Conservation (phyloP, 164 flowering plant species). For the Saururus chinensis region DNA sequence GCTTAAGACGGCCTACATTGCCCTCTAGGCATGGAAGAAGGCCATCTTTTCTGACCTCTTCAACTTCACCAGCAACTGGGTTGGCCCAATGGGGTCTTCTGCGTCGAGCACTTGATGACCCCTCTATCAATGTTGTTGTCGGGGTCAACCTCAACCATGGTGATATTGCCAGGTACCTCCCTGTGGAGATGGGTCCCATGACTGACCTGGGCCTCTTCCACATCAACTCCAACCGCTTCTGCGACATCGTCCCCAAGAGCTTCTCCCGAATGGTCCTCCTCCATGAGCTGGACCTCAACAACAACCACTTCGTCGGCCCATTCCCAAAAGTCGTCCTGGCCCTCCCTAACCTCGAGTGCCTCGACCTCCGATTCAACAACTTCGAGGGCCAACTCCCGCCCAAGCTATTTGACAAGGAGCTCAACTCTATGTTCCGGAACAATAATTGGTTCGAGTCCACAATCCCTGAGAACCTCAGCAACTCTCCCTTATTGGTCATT, state of each 20-base stretch:
- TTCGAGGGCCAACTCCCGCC: no score
- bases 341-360: conserved; percentile 37
- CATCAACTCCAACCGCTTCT: no score
- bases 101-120: conserved; percentile 49
- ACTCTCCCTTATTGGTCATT: no score
- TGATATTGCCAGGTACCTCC: conserved; percentile 72
- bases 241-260: no score
- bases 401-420: no score
- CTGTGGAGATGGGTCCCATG: conserved; percentile 57
- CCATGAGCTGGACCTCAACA: no score
- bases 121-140: conserved; percentile 41
- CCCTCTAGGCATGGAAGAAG: conserved; percentile 57
- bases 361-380: conserved; percentile 60
- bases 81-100: conserved; percentile 54
- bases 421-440: no score
- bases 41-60: conserved; percentile 64
- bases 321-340: conserved; percentile 50
- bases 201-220: conserved; percentile 62
- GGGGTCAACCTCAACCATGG: conserved; percentile 63
- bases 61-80: conserved; percentile 53
- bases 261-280: no score
- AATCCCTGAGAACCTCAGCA: no score
- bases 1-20: conserved; percentile 47
- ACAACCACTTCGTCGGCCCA: no score
- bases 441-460: no score